phyloP scores from a whole-genome alignment of 2,329 filamentous ascomycete species.

The Diplodia corticola region DNA sequence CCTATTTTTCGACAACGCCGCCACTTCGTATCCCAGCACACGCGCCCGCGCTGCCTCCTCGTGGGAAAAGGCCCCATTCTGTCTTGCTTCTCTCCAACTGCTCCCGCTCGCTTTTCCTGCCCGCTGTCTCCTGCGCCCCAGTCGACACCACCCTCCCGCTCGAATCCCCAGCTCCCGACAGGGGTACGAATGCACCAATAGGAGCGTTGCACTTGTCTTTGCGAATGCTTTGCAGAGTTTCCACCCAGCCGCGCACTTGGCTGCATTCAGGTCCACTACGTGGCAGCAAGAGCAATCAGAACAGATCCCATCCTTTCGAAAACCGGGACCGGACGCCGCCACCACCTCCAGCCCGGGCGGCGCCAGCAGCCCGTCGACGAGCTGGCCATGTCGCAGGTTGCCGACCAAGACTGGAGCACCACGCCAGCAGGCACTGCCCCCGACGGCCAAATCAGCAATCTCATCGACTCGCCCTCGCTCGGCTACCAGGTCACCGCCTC shows the following conservation, averaged over 20 bases:
- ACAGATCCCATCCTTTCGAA: not conserved
- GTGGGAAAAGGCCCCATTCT: not conserved
- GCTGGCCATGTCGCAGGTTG: not conserved
- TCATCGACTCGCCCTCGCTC: not conserved
- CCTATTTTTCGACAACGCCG: not conserved
- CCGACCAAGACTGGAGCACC: not conserved
- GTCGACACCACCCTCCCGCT: not conserved
- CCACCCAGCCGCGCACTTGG: not conserved
- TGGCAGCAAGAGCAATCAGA: not conserved
- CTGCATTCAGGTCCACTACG: not conserved
- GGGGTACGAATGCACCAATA: not conserved
- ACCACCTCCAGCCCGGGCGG: not conserved
- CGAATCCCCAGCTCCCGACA: not conserved
- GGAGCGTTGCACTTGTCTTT: not conserved
- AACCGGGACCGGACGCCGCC: not conserved
- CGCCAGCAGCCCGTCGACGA: not conserved
- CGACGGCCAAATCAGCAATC: not conserved
- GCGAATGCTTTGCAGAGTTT: not conserved
- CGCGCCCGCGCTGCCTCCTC: not conserved
- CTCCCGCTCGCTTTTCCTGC: not conserved
- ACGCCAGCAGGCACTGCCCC: not conserved
- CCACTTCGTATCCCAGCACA: not conserved
- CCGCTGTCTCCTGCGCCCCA: not conserved
- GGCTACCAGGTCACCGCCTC: conserved; percentile 1
- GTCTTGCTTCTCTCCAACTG: not conserved